Conservation (phyloP, 2,329 filamentous ascomycete species). For the Exophiala sideris region DNA sequence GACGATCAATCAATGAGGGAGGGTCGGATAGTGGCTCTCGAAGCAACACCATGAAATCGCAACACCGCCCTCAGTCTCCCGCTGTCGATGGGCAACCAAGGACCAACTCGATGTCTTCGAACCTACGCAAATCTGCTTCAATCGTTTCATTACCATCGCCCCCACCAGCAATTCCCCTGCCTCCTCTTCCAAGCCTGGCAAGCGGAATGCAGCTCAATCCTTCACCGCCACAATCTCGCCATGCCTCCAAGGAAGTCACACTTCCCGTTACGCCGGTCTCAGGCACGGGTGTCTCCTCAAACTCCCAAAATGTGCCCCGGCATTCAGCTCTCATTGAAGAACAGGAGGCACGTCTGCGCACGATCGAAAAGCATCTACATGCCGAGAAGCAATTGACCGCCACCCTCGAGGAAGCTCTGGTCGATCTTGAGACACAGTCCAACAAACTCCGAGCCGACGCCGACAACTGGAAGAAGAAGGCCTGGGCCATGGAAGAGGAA, state of each 20-base stretch:
- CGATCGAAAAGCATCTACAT: constrained; percentile 92
- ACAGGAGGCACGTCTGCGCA: constrained; percentile 89
- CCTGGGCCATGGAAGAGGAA: constrained; percentile 67
- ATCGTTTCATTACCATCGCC: constrained; percentile 85
- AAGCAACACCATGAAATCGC: constrained; percentile 28
- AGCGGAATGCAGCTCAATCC: constrained; percentile 48
- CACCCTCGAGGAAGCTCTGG: constrained; percentile 91
- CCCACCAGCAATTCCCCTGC: constrained; percentile 91
- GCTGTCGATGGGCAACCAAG: constrained; percentile 48
- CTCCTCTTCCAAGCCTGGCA: constrained; percentile 65
- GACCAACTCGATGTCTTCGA: constrained; percentile 60
- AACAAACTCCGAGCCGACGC: constrained; percentile 89
- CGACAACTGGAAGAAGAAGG: constrained; percentile 87
- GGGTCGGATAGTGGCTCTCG: constrained; percentile 24
- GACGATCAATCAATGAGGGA: constrained; percentile 51
- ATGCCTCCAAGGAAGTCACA: constrained; percentile 74
- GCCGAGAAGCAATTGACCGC: constrained; percentile 95
- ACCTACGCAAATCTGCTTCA: constrained; percentile 79
- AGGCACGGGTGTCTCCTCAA: constrained; percentile 18
- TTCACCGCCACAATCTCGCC: constrained; percentile 61
- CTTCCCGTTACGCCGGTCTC: constrained; percentile 20
- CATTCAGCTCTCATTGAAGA: constrained; percentile 79
- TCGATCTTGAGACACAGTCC: constrained; percentile 85
- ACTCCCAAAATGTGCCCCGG: constrained; percentile 37
- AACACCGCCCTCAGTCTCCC: constrained; percentile 40